Percentiles rank a stretch among this genome's conserved stretches.
phyloP scores from a whole-genome alignment of 306 rosid species.

The Vigna nakashimae region DNA sequence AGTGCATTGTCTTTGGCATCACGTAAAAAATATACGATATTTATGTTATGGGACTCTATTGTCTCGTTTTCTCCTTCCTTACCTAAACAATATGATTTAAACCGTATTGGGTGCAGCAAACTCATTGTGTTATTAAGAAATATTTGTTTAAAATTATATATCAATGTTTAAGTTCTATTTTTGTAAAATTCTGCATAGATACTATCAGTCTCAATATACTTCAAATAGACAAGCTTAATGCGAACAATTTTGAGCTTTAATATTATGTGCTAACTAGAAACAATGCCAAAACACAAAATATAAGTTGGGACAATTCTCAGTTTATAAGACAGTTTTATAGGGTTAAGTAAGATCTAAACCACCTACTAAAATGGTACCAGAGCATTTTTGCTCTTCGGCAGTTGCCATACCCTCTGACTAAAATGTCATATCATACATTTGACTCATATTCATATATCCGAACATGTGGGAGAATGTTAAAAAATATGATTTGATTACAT shows the following conservation, averaged over 20 bases:
- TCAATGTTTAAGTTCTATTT: not conserved
- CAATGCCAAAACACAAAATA: too few relatives aligned
- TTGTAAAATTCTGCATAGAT: not conserved
- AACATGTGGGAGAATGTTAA: too few relatives aligned
- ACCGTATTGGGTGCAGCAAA: not conserved
- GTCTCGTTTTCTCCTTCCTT: not conserved
- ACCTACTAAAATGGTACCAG: too few relatives aligned
- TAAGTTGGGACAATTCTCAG: too few relatives aligned
- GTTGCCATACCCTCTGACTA: too few relatives aligned
- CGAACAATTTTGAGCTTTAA: not conserved
- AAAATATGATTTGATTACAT: too few relatives aligned
- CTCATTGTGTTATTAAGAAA: not conserved
- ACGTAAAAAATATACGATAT: too few relatives aligned
- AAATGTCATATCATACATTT: too few relatives aligned
- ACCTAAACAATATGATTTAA: not conserved
- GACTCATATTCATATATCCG: too few relatives aligned
- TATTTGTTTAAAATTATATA: not conserved
- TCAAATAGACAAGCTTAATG: not conserved
- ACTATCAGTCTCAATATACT: conserved; percentile 1
- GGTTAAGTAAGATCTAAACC: too few relatives aligned
- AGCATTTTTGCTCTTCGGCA: too few relatives aligned
- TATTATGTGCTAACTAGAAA: not conserved
- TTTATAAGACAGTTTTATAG: too few relatives aligned
- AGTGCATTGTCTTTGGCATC: not conserved
- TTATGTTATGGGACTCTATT: not conserved